Conservation (phyloP, 495 filamentous ascomycete species). For the Aspergillus olivimuriae region DNA sequence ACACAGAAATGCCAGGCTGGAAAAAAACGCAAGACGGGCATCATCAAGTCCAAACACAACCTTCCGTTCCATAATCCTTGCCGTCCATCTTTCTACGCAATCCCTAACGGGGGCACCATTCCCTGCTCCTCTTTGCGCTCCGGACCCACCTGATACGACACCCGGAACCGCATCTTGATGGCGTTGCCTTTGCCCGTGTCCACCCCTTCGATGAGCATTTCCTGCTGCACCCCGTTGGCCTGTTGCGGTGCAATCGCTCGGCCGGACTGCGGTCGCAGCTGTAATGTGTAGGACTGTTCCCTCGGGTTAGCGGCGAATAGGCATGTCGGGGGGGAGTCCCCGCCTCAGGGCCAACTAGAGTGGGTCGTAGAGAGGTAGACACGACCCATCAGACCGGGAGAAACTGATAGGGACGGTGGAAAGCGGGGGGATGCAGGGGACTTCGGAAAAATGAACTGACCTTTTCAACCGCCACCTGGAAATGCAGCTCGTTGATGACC, state of each 20-base stretch:
- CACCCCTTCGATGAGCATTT: conserved; percentile 70
- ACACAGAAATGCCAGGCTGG: conserved; percentile 5
- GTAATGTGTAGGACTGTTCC: conserved; percentile 74
- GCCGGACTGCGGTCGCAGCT: conserved; percentile 77
- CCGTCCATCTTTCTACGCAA: conserved; percentile 42
- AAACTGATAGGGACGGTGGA: no score
- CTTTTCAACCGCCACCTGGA: conserved; percentile 90
- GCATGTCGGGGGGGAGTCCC: no score
- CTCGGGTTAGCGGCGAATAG: no score
- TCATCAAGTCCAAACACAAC: neutral
- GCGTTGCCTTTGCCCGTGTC: conserved; percentile 61
- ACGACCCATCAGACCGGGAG: no score
- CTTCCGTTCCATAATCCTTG: neutral
- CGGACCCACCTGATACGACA: conserved; percentile 64
- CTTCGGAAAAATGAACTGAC: no score
- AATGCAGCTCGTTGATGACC: conserved; percentile 72
- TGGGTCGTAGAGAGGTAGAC: no score
- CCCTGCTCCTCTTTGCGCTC: conserved; percentile 74
- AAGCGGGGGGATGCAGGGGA: no score
- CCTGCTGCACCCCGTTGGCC: conserved; percentile 72
- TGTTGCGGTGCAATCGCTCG: conserved; percentile 68
- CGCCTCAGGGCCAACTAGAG: no score
- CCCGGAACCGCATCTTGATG: conserved; percentile 86
- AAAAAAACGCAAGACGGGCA: neutral
- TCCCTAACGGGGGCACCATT: conserved; percentile 76